Percentiles rank a stretch among this genome's conserved stretches.
Conservation (phyloP, 1,139 yeast species). For the Candida albicans region DNA sequence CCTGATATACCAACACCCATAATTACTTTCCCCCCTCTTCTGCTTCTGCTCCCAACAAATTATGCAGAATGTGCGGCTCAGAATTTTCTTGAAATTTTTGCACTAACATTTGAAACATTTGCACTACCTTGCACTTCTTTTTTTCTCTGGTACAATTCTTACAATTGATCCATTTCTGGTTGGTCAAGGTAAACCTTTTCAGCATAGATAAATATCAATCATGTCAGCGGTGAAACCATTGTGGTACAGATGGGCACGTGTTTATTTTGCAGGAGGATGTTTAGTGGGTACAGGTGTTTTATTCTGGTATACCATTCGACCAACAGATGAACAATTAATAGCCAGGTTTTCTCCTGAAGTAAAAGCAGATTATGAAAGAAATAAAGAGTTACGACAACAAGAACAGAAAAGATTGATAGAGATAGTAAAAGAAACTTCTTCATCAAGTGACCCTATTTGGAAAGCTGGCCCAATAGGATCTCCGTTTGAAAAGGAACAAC, state of each 20-base stretch:
- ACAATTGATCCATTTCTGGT: not conserved
- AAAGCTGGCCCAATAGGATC: conserved; percentile 67
- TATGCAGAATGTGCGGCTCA: too few species aligned
- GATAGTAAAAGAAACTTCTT: conserved; percentile 60
- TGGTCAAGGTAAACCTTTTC: not conserved
- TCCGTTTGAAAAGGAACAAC: conserved; percentile 55
- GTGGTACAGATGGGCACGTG: conserved; percentile 61
- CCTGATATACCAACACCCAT: too few species aligned
- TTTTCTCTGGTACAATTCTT: not conserved
- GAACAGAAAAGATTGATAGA: conserved; percentile 69
- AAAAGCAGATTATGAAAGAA: conserved; percentile 70
- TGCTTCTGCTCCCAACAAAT: too few species aligned
- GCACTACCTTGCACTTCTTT: not conserved
- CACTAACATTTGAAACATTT: too few species aligned
- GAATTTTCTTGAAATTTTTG: too few species aligned
- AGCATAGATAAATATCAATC: not conserved
- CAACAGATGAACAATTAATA: conserved; percentile 79
- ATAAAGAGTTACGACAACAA: conserved; percentile 58
- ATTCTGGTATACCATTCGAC: conserved; percentile 69
- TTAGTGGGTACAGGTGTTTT: conserved; percentile 69
- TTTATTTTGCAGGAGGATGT: conserved; percentile 55
- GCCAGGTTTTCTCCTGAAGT: conserved; percentile 79
- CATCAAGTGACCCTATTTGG: conserved; percentile 77
- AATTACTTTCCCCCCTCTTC: too few species aligned
- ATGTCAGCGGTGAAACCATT: conserved; percentile 34